Conservation (phyloP, 108 stramenopile genomes). For the Skeletonema menzelii region DNA sequence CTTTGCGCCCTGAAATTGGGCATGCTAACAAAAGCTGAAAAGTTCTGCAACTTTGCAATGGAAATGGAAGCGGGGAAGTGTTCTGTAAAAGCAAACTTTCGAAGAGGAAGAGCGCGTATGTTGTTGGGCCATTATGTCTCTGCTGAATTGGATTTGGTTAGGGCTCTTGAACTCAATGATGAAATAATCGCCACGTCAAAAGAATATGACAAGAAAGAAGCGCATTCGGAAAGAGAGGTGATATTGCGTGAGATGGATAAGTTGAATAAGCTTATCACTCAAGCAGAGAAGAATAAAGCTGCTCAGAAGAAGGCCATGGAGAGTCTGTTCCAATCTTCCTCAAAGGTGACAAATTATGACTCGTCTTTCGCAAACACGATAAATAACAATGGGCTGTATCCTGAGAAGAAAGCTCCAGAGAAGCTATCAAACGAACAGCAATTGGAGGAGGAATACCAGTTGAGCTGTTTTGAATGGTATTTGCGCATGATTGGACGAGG, state of each 20-base stretch:
- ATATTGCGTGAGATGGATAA: conserved; percentile 45
- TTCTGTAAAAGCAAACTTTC: conserved; percentile 67
- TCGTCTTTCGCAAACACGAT: background rate
- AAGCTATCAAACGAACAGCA: background rate
- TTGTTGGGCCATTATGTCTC: conserved; percentile 61
- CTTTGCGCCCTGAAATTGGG: conserved; percentile 77
- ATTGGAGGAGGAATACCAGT: conserved; percentile 1
- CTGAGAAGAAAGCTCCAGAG: conserved; percentile 23
- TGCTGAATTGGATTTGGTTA: conserved; percentile 57
- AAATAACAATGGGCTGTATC: conserved; percentile 13
- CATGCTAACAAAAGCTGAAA: conserved; percentile 72
- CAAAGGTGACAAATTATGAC: background rate
- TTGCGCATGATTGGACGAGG: conserved; percentile 41
- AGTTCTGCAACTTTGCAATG: conserved; percentile 76
- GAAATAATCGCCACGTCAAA: background rate
- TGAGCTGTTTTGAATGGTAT: conserved; percentile 42
- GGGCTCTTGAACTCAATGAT: conserved; percentile 36
- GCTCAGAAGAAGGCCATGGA: conserved; percentile 44
- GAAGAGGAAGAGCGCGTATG: conserved; percentile 69
- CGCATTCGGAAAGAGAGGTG: conserved; percentile 16
- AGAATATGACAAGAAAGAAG: conserved; percentile 7
- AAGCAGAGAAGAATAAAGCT: conserved; percentile 33
- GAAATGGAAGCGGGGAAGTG: conserved; percentile 28
- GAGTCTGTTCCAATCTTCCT: conserved; percentile 16
- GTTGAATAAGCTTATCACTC: conserved; percentile 18